Percentiles rank a stretch among this genome's conserved stretches.
Conservation (phyloP, 805 yeast species). For the Ogataea haglerorum region DNA sequence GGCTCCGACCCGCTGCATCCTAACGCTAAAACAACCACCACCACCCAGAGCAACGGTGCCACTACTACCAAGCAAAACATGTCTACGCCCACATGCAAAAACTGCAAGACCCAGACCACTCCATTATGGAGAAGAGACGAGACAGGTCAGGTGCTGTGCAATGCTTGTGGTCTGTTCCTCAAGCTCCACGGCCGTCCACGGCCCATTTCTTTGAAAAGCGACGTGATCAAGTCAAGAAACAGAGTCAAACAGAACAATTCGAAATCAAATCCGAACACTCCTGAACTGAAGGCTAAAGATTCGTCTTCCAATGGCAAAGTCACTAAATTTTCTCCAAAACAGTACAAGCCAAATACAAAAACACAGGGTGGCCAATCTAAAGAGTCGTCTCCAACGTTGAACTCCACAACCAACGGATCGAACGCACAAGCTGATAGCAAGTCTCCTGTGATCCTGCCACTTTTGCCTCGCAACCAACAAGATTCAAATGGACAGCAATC, state of each 20-base stretch:
- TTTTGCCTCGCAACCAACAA: slow-evolving; percentile 38
- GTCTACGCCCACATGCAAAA: slow-evolving; percentile 73
- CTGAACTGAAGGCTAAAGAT: slow-evolving; percentile 53
- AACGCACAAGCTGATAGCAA: slow-evolving; percentile 8
- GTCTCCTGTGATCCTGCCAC: slow-evolving; percentile 40
- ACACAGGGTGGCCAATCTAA: slow-evolving; percentile 13
- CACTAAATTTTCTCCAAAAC: slow-evolving; percentile 36
- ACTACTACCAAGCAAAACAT: slow-evolving; percentile 63
- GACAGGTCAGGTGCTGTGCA: slow-evolving; percentile 83
- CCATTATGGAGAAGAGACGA: slow-evolving; percentile 96
- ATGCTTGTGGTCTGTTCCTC: slow-evolving; percentile 88
- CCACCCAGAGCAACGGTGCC: slow-evolving; percentile 56
- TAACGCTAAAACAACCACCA: slow-evolving; percentile 57
- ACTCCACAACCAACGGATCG: slow-evolving; percentile 11
- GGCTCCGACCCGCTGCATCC: slow-evolving; percentile 42
- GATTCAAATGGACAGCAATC: slow-evolving; percentile 14
- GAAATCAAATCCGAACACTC: slow-evolving; percentile 51
- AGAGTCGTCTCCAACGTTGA: slow-evolving; percentile 19
- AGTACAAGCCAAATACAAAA: slow-evolving; percentile 34
- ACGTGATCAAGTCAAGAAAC: slow-evolving; percentile 87
- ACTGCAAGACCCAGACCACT: slow-evolving; percentile 89
- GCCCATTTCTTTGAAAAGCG: slow-evolving; percentile 87
- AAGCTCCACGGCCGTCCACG: slow-evolving; percentile 91
- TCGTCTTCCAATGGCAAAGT: slow-evolving; percentile 20
- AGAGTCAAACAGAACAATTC: slow-evolving; percentile 57